phyloP scores from a whole-genome alignment of 345 rosid species.

The Populus pruinosa region DNA sequence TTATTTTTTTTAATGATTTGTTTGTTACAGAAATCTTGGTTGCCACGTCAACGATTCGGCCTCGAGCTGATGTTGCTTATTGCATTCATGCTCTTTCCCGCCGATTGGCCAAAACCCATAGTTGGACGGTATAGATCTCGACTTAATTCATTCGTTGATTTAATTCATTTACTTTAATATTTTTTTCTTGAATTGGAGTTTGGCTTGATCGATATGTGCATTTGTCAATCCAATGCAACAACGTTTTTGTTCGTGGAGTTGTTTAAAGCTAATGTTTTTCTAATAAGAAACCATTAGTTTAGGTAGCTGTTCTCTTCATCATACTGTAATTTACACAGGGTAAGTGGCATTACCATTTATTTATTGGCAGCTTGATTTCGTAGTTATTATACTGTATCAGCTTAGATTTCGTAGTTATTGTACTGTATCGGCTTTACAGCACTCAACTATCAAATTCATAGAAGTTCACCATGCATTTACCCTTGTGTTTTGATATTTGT shows the following conservation, averaged over 20 bases:
- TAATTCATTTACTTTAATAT: background rate
- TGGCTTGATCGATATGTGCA: background rate
- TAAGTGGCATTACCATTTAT: too few species aligned
- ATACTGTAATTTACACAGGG: too few species aligned
- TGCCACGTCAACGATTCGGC: conserved; percentile 71
- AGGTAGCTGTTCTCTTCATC: too few species aligned
- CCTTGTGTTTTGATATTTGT: too few species aligned
- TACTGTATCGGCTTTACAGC: too few species aligned
- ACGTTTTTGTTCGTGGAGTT: background rate
- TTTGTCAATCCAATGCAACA: background rate
- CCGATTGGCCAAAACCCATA: conserved; percentile 75
- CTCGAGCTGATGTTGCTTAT: conserved; percentile 90
- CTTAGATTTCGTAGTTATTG: too few species aligned
- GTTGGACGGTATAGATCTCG: conserved; percentile 71
- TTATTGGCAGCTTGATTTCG: too few species aligned
- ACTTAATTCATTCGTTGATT: background rate
- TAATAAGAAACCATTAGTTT: background rate
- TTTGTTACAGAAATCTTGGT: conserved; percentile 56
- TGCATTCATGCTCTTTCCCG: conserved; percentile 83
- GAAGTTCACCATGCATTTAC: too few species aligned
- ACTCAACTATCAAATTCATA: too few species aligned
- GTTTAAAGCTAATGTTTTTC: background rate
- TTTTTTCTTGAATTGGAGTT: background rate
- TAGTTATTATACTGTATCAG: too few species aligned
- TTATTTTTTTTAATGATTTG: background rate